phyloP scores from a whole-genome alignment of 2,329 filamentous ascomycete species.

The Blumeria graminis region DNA sequence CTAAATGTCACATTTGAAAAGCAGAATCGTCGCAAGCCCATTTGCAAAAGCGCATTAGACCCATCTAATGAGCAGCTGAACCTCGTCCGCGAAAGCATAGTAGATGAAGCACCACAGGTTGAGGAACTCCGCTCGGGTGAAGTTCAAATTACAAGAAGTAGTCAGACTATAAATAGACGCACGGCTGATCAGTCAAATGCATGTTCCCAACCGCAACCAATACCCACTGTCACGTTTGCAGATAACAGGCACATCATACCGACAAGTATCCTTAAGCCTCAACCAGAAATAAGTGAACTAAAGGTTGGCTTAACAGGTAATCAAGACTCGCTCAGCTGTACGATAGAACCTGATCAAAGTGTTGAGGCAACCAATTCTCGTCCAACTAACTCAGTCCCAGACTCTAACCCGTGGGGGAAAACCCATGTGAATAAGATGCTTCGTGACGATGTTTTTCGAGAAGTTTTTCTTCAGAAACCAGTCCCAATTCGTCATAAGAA shows the following conservation, averaged over 20 bases:
- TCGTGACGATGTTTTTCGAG: slow-evolving; percentile 75
- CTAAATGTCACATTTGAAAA: slow-evolving; percentile 91
- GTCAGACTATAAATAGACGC: slow-evolving; percentile 17
- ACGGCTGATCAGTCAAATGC: slow-evolving; percentile 51
- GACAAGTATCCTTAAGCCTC: slow-evolving; percentile 46
- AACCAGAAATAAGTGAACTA: slow-evolving; percentile 21
- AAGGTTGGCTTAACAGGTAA: slow-evolving; percentile 9
- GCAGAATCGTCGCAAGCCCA: slow-evolving; percentile 40
- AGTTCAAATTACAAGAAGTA: slow-evolving; percentile 10
- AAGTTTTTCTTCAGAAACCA: slow-evolving; percentile 68
- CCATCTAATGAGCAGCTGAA: slow-evolving; percentile 6
- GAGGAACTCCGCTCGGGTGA: background rate
- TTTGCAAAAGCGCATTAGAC: slow-evolving; percentile 22
- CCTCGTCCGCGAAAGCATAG: slow-evolving; percentile 5
- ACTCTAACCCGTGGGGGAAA: slow-evolving; percentile 41
- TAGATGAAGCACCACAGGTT: slow-evolving; percentile 8
- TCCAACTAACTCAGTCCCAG: slow-evolving; percentile 4
- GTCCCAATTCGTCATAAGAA: slow-evolving; percentile 55
- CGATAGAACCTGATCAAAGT: background rate
- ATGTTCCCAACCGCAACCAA: slow-evolving; percentile 24
- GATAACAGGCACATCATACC: slow-evolving; percentile 89
- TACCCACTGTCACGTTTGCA: slow-evolving; percentile 79
- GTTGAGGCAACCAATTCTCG: slow-evolving; percentile 8
- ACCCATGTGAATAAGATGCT: slow-evolving; percentile 75
- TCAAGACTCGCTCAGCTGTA: slow-evolving; percentile 2